Base-by-base conservation (phyloP, 164 flowering plant species). In the Chloranthus sessilifolius region DNA sequence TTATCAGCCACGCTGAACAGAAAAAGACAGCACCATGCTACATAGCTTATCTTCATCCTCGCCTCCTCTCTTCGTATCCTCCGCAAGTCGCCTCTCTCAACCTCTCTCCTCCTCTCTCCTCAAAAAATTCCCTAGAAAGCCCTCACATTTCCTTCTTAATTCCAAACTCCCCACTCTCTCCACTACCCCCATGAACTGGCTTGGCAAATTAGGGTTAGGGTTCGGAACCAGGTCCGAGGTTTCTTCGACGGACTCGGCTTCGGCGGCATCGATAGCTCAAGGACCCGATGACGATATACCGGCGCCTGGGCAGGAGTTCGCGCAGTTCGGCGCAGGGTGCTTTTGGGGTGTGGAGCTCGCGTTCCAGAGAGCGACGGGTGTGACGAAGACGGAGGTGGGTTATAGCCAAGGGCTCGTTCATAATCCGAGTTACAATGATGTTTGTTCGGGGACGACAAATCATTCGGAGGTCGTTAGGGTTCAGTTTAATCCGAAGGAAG, bases 301-400 rank as follows among this genome's bases (percentile, higher is more conserved):
- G 4, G n/a, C n/a, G 8, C 82, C 85, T 21, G 76, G 68, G 17
- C 72, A 68, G 42, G 70, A 82, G 56, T 70, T 88, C 21, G 96
- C 95, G 16, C 78, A 91, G 49, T 91, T 91, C 65, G 96, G 76
- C 21, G 92, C 96, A 3, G 98, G 96, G 3, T 91, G 98, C 53
- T 91, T 91, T 73, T 91, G 96, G 98, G 81, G 98, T 4, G 92
- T 82, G 25, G 98, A 91, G 56, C 74, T 91, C 20, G 78, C 88
- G 14, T 91, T 77, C 59, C 96, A 91, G 77, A 62, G 98, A 7
- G 61, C 88, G 2, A 41, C 40, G 0, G 98, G 98, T 0, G 95
- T 88, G 21, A 74, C 66, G 41, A 80, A 79, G 62, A 91, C 95
- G 0, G 96, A 91, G 57, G 96, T 91, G 9, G 98, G 96, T 7